Evolutionary conservation across 129 eudicot species (phyloP), one percentile per base, ranked within the genome.

Genomic region (Centella asiatica): DNA sequence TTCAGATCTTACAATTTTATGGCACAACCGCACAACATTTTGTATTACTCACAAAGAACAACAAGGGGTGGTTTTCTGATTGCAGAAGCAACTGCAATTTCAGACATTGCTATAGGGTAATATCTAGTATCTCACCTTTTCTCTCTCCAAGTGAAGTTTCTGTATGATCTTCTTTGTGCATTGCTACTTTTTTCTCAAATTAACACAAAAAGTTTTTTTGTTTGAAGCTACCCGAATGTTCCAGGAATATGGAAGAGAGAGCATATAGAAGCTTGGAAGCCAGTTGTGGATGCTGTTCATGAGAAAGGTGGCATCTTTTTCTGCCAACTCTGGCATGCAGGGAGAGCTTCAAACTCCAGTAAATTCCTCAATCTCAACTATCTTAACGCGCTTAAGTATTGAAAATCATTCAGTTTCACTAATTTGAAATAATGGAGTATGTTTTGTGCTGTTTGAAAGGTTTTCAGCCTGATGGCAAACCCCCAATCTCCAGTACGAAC

Each of bases 401-500:
- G n/a, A n/a, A n/a, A n/a, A n/a, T n/a, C n/a, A n/a, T n/a, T n/a
- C n/a, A n/a, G n/a, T n/a, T n/a, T n/a, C n/a, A n/a, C n/a, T n/a
- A n/a, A n/a, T n/a, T n/a, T n/a, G n/a, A n/a, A n/a, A n/a, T n/a
- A n/a, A 18, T 9, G 7, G 20, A 18, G 8, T 32, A 20, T 14
- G 25, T 53, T n/a, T 22, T 24, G 8, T 14, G 25, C 39, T n/a
- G 23, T 0, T 3, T 37, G 9, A 33, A 65, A 76, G 86, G 66
- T 57, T 81, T 53, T 70, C 82, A 77, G 46, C 86, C 86, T 1
- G 32, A 77, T 20, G 77, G 82, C n/a, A n/a, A n/a, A n/a, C 29
- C 80, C 62, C 86, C 86, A 25, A 51, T 81, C 60, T 81, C 86
- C 17, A 66, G 77, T 65, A 81, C 86, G 5, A 62, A 77, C 67